These are phyloP conservation scores for Mrakia frigida DNA, from an alignment of 768 basidiomycete genomes.

Conservation along the genomic window DNA sequence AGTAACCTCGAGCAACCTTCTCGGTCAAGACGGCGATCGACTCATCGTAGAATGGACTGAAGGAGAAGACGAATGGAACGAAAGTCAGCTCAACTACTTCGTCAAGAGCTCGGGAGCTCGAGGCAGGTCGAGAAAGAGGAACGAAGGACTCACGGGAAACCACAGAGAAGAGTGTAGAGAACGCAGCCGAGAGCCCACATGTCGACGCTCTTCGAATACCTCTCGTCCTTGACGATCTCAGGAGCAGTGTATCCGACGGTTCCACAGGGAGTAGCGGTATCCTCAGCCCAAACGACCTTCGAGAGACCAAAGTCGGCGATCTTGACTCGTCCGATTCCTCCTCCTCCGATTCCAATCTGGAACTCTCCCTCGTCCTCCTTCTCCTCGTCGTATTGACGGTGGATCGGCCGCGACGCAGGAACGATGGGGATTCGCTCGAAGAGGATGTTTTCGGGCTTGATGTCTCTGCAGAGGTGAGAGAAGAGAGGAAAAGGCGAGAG, in stretches of 20 bases:
- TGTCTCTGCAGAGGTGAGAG: constrained; percentile 55
- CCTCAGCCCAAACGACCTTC: constrained; percentile 98
- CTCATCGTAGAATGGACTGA: constrained; percentile 88
- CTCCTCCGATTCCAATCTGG: constrained; percentile 82
- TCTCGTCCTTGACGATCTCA: constrained; percentile 98
- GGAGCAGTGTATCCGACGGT: constrained; percentile 99
- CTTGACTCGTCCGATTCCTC: constrained; percentile 95
- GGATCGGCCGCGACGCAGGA: constrained; percentile 67
- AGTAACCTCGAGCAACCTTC: constrained; percentile 94
- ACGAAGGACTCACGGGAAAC: constrained; percentile 55
- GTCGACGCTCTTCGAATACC: constrained; percentile 88
- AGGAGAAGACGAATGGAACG: not conserved
- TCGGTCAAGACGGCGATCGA: constrained; percentile 96
- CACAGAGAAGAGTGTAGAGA: constrained; percentile 95
- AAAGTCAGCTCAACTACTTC: not conserved
- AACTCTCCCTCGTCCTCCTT: constrained; percentile 99
- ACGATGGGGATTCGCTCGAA: constrained; percentile 89
- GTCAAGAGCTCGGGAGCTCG: not conserved
- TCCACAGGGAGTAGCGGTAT: constrained; percentile 99
- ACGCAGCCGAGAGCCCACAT: constrained; percentile 99
- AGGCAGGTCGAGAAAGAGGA: not conserved
- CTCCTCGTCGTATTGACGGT: constrained; percentile 91
- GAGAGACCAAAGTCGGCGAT: constrained; percentile 97
- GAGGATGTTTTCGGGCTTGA: constrained; percentile 95
- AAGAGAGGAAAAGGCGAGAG: not conserved